Conservation (phyloP, 441 rosid genomes). For the Breynia disticha region DNA sequence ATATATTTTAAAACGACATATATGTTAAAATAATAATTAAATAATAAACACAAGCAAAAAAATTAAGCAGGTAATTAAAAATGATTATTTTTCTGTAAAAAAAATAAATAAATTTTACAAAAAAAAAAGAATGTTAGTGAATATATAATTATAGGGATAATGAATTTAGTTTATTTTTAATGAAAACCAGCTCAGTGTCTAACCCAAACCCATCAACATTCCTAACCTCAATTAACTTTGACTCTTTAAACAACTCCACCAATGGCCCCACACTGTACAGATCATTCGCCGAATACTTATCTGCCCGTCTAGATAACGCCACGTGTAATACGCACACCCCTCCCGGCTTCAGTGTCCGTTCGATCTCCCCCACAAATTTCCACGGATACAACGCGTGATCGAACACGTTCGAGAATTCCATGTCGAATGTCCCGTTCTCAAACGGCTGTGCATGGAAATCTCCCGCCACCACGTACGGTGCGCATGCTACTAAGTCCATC, state of each 20-base stretch:
- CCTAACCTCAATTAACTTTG: constrained; percentile 45
- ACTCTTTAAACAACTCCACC: constrained; percentile 37
- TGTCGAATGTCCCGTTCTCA: constrained; percentile 50
- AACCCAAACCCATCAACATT: constrained; percentile 82
- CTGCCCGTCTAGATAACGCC: constrained; percentile 44
- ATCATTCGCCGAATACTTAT: constrained; percentile 87
- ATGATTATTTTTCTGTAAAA: no score
- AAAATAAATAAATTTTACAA: no score
- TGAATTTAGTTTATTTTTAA: constrained; percentile 17
- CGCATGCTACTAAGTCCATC: constrained; percentile 67
- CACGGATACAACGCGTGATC: constrained; percentile 77
- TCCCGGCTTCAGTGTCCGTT: constrained; percentile 64
- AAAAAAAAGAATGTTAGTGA: no score
- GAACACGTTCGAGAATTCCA: constrained; percentile 84
- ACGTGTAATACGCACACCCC: constrained; percentile 76
- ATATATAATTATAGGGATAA: no score
- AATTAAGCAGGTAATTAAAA: no score
- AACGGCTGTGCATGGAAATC: constrained; percentile 84
- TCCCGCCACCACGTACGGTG: constrained; percentile 62
- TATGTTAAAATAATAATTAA: no score
- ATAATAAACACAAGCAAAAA: no score
- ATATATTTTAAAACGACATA: no score
- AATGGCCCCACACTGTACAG: constrained; percentile 50
- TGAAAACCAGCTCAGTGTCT: constrained; percentile 73
- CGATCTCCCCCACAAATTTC: constrained; percentile 62